Conservation (phyloP, 2,329 filamentous ascomycete species). For the Endothia cerciana region DNA sequence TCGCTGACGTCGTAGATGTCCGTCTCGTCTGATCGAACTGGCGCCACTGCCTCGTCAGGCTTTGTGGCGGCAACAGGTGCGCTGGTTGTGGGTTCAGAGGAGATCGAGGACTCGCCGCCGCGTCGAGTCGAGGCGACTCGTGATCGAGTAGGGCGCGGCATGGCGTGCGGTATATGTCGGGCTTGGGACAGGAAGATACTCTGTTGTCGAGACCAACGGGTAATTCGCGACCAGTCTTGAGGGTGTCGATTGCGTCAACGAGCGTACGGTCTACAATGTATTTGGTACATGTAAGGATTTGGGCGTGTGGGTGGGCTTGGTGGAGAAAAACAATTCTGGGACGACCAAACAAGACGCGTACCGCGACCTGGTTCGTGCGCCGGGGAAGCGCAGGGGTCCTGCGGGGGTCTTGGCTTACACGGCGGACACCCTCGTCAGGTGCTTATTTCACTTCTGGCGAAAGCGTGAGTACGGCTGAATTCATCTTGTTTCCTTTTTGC, state of each 20-base stretch:
- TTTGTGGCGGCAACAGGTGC: conserved; percentile 3
- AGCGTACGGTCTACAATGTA: conserved; percentile 11
- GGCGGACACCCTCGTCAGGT: too few species aligned
- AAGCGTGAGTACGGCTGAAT: not conserved
- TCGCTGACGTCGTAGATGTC: conserved; percentile 43
- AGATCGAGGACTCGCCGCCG: conserved; percentile 24
- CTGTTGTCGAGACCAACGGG: conserved; percentile 11
- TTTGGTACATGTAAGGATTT: conserved; percentile 13
- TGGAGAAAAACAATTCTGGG: conserved; percentile 27
- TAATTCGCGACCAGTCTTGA: not conserved
- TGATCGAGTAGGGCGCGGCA: conserved; percentile 40
- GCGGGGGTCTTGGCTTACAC: too few species aligned
- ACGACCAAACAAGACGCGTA: conserved; percentile 20
- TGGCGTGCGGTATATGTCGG: conserved; percentile 21
- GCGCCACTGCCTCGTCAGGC: conserved; percentile 20
- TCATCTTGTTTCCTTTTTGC: not conserved
- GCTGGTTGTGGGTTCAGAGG: conserved; percentile 25
- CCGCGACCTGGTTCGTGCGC: conserved; percentile 27
- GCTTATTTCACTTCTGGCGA: not conserved
- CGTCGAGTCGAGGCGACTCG: conserved; percentile 35
- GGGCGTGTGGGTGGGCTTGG: conserved; percentile 19
- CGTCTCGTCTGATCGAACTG: conserved; percentile 23
- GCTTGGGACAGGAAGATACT: not conserved
- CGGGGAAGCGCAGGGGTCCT: not conserved
- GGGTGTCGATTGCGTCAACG: conserved; percentile 18